A percentile compares a stretch with the other conserved stretches of the same genome.
phyloP scores from a whole-genome alignment of 768 basidiomycete genomes.

The Tremella mesenterica region DNA sequence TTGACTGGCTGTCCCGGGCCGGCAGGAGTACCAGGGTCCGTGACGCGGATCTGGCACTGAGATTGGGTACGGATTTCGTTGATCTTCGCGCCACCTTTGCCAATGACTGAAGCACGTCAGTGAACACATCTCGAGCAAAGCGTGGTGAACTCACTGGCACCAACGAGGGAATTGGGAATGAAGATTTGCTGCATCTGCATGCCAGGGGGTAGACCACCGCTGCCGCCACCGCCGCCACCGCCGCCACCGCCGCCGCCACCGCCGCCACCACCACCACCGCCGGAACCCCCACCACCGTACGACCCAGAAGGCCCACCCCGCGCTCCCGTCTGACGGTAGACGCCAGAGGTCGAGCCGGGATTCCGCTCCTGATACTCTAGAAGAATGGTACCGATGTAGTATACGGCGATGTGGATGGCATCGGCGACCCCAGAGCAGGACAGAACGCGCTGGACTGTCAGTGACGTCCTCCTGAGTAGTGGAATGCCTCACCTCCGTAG shows the following conservation, averaged over 20 bases:
- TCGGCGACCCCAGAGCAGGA: constrained; percentile 98
- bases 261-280: background rate
- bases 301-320: constrained; percentile 33
- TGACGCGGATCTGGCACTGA: constrained; percentile 93
- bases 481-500: constrained; percentile 88
- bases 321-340: constrained; percentile 56
- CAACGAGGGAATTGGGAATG: constrained; percentile 95
- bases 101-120: constrained; percentile 56
- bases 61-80: constrained; percentile 96
- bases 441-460: constrained; percentile 65
- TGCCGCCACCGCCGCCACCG: constrained; percentile 6
- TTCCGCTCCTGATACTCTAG: constrained; percentile 65
- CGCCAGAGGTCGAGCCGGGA: constrained; percentile 45
- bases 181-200: constrained; percentile 92
- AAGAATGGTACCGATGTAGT: constrained; percentile 97
- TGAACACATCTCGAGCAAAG: background rate
- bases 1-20: constrained; percentile 51
- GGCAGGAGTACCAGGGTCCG: constrained; percentile 85
- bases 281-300: constrained; percentile 9
- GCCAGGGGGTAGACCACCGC: constrained; percentile 44
- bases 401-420: constrained; percentile 97
- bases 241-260: constrained; percentile 8
- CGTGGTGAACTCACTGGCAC: constrained; percentile 37
- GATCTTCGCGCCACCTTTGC: constrained; percentile 96
- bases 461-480: too few species aligned